Evolutionary conservation across 2,329 filamentous ascomycete genomes (phyloP), one percentile per base, ranked within the genome.

Genomic region (Chalaropsis ovoidea): DNA sequence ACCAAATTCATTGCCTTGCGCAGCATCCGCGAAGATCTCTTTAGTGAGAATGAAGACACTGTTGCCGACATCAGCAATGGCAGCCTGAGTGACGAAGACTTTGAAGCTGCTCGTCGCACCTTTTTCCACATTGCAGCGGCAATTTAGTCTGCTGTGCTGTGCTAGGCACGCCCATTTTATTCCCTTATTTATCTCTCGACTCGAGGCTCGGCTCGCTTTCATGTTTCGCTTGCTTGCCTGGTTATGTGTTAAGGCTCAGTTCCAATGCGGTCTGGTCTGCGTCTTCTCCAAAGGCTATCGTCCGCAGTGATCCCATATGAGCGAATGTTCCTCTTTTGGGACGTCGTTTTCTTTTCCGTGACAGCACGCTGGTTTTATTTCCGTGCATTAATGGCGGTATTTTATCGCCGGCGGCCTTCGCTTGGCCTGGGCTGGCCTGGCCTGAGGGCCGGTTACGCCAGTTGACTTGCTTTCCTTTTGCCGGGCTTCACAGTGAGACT

Each of bases 1-100:
- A 96, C 92, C 75, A 87, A 86, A 70, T 96, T 94, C 73, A 97
- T 99, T 73, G 91, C 95, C 35, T 78, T 99, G 56, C 83, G 90
- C 69, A 95, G 90, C 71, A 90, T 99, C 67, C 83, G 86, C 69
- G 80, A 84, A 31, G 66, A 63, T 31, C 81, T 83, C 2, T 72
- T 79, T 39, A 31, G 17, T n/a, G 64, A 66, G 3, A 58, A 41
- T 17, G 74, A 75, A 10, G 70, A 72, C 13, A 74, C 75, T 54
- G 72, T 74, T 35, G 54, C 52, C 63, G 58, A 60, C 17, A n/a
- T 41, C 22, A 41, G 31, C 24, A 49, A 31, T 24, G 43, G 43
- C 35, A 61, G 56, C 47, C 42, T 45, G 8, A 60, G 56, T 5
- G 47, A 60, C 8, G 42, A 49, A 27, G 65, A 63, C 52, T 62